These are phyloP conservation scores for Tephrocybe sp. DNA, from an alignment of 768 basidiomycete species.

Conservation along the genomic window DNA sequence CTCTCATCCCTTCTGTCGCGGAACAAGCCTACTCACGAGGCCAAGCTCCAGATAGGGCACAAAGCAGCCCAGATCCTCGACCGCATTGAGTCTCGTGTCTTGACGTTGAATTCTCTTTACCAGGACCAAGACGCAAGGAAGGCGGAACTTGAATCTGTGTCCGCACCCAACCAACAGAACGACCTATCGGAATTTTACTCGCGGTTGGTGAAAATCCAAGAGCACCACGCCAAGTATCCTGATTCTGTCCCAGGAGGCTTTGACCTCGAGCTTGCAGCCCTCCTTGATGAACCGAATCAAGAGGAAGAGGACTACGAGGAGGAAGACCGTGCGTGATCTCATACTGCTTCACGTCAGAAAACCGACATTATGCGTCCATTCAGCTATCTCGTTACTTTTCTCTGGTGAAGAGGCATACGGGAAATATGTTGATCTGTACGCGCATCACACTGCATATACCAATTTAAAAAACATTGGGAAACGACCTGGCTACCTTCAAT, in stretches of 20 bases:
- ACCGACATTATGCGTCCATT: conserved; percentile 3
- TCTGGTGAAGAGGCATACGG: conserved; percentile 97
- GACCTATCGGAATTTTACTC: conserved; percentile 94
- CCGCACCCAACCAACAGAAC: conserved; percentile 56
- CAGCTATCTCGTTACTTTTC: conserved; percentile 83
- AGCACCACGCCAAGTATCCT: conserved; percentile 96
- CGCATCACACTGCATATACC: conserved; percentile 83
- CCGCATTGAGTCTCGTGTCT: conserved; percentile 71
- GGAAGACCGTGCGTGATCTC: conserved; percentile 74
- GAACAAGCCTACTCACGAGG: conserved; percentile 60
- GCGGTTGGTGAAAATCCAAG: conserved; percentile 94
- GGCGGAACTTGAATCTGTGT: conserved; percentile 64
- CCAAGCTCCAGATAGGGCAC: conserved; percentile 76
- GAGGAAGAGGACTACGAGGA: conserved; percentile 79
- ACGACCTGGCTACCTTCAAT: conserved; percentile 89
- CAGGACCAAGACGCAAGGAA: conserved; percentile 74
- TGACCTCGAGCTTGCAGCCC: conserved; percentile 78
- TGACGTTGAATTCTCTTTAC: conserved; percentile 70
- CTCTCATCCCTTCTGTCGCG: conserved; percentile 82
- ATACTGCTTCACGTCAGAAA: conserved; percentile 4
- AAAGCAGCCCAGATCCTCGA: conserved; percentile 88
- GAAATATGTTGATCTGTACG: conserved; percentile 91
- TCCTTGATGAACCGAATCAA: conserved; percentile 76
- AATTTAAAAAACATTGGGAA: conserved; percentile 87
- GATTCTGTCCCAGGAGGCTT: conserved; percentile 81